phyloP scores from a whole-genome alignment of 140 eudicot species.

The Anethum foeniculum region DNA sequence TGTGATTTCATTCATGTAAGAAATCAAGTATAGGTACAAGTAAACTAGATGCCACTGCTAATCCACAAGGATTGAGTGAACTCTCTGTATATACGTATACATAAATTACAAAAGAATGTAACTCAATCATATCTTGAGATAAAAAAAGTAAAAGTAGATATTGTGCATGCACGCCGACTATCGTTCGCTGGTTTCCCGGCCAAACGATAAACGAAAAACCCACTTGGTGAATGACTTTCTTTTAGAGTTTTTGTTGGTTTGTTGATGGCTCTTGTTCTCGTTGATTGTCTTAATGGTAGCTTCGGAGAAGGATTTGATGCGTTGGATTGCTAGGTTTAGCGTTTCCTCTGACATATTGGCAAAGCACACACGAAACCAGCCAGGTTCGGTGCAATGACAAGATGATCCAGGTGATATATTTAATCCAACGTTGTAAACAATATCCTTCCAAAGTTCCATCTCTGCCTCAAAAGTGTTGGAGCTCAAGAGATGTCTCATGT shows the following conservation, averaged over 20 bases:
- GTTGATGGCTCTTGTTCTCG: conserved; percentile 9
- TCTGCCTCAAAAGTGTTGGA: conserved; percentile 37
- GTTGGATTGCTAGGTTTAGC: conserved; percentile 29
- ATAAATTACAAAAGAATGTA: conserved; percentile 15
- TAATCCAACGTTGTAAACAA: conserved; percentile 45
- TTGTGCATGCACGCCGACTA: conserved; percentile 26
- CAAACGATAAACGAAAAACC: conserved; percentile 46
- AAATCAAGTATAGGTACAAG: neutral
- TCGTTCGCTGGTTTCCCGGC: conserved; percentile 35
- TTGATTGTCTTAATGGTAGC: neutral
- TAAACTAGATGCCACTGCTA: conserved; percentile 13
- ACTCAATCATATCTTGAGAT: conserved; percentile 29
- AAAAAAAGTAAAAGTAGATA: neutral
- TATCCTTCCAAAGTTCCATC: conserved; percentile 53
- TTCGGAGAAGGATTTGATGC: conserved; percentile 28
- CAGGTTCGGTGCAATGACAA: conserved; percentile 53
- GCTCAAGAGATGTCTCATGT: conserved; percentile 43
- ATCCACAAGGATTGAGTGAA: conserved; percentile 16
- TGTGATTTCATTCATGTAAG: neutral
- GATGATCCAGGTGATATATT: conserved; percentile 60
- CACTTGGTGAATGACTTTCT: conserved; percentile 33
- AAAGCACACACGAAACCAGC: conserved; percentile 56
- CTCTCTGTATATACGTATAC: neutral
- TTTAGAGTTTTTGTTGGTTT: conserved; percentile 21
- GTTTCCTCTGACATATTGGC: conserved; percentile 53